Base-by-base conservation (phyloP, 2,329 filamentous ascomycete genomes). In the Cladophialophora psammophila region DNA sequence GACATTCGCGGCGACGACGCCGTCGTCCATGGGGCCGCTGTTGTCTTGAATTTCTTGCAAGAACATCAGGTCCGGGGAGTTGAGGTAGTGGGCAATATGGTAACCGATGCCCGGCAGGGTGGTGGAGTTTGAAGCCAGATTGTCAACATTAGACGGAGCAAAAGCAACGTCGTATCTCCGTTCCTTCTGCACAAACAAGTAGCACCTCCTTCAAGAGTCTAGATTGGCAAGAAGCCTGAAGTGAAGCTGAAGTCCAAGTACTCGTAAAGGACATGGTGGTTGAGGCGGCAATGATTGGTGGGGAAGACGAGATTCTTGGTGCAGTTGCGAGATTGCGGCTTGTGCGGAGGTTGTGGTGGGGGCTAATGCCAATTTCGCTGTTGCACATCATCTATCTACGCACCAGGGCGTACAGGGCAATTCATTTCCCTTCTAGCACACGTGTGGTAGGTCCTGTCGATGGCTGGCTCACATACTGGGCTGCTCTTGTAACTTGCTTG, bases 11-110 rank as follows among this genome's bases (percentile, higher is more conserved):
- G 78, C 78, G 13, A 84, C 80, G n/a, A 84, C 74, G 67, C 85
- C 88, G 71, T 91, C 84, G 75, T 91, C 83, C 12, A 83, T 86
- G 2, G 83, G 76, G 13, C 90, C 90, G 48, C 82, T 84, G 80
- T 89, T 82, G 74, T 92, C 90, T 77, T 91, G 90, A 54, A 92
- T 80, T 77, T 92, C 90, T 75, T 92, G 90, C 2, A 92, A 73
- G 74, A 91, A 90, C 65, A 92, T 74, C 5, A 92, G 75, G 74
- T 90, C 87, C 0, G 90, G 90, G 0, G 84, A 84, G 66, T 82
- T 83, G 69, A 92, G 79, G 77, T 87, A 88, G 70, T 86, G 78
- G 60, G 88, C 87, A 69, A 92, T 90, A 72, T 92, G 88, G 8
- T 81, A 78, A 1, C 89, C 86, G n/a, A 91, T 82, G 12, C 77